Conservation (phyloP, 1,139 yeast species). For the Candida gigantensis region DNA sequence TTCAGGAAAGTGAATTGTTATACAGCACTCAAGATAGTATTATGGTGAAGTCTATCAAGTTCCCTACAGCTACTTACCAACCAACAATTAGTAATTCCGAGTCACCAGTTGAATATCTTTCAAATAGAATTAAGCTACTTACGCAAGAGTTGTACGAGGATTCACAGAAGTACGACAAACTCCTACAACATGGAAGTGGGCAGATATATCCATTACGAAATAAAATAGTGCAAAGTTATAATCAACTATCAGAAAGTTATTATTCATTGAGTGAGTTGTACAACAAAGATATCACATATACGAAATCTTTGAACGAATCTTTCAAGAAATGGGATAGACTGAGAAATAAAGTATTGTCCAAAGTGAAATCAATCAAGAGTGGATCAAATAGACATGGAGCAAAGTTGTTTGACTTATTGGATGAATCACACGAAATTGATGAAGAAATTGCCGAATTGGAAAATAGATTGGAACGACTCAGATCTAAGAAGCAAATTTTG, state of each 20-base stretch:
- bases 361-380: conserved; percentile 44
- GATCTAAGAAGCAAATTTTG: conserved; percentile 38
- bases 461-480: conserved; percentile 33
- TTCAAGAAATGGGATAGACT: conserved; percentile 49
- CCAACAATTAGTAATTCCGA: conserved; percentile 3
- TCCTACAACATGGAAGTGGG: conserved; percentile 33
- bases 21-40: conserved; percentile 7
- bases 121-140: conserved; percentile 11
- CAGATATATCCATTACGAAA: conserved; percentile 31
- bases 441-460: conserved; percentile 47
- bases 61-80: conserved; percentile 5
- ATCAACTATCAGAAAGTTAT: conserved; percentile 42
- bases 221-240: conserved; percentile 27
- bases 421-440: conserved; percentile 37
- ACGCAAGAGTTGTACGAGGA: conserved; percentile 11
- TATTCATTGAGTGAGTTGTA: conserved; percentile 54
- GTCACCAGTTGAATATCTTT: conserved; percentile 17
- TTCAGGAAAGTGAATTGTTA: conserved; percentile 6
- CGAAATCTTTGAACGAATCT: conserved; percentile 28
- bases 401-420: conserved; percentile 39
- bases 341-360: conserved; percentile 33
- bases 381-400: conserved; percentile 46
- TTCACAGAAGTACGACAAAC: conserved; percentile 12
- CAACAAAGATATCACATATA: conserved; percentile 34
- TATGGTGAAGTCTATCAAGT: conserved; percentile 7